These are phyloP conservation scores for Ammopiptanthus mongolicus DNA, from an alignment of 306 rosid genomes.

Conservation along the genomic window DNA sequence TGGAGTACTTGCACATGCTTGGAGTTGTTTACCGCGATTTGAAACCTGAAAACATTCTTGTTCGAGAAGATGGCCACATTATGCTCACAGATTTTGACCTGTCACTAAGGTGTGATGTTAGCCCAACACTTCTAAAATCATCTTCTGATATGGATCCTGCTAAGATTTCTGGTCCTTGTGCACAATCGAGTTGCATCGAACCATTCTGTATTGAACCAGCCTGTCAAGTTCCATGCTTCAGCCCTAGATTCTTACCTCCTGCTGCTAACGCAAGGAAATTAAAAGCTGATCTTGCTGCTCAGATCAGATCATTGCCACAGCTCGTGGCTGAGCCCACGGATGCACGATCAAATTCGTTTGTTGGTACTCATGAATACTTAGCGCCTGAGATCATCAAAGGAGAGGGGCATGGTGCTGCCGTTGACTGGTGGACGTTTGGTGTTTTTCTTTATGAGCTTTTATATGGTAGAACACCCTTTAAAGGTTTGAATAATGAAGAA, in stretches of 20 bases:
- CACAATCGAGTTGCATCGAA: slow-evolving; percentile 62
- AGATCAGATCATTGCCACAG: slow-evolving; percentile 73
- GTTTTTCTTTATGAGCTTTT: slow-evolving; percentile 80
- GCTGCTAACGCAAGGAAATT: slow-evolving; percentile 56
- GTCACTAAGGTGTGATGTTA: slow-evolving; percentile 72
- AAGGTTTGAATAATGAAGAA: slow-evolving; percentile 69
- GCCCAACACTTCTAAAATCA: slow-evolving; percentile 65
- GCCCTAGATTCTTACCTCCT: slow-evolving; percentile 69
- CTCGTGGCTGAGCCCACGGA: slow-evolving; percentile 87
- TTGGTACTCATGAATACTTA: slow-evolving; percentile 88
- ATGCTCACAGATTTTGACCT: slow-evolving; percentile 93
- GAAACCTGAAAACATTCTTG: slow-evolving; percentile 89
- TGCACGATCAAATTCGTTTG: slow-evolving; percentile 86
- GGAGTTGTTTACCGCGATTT: slow-evolving; percentile 86
- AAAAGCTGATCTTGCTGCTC: slow-evolving; percentile 48
- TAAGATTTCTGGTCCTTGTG: slow-evolving; percentile 60
- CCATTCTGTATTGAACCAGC: slow-evolving; percentile 79
- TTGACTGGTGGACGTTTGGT: slow-evolving; percentile 98
- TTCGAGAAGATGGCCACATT: slow-evolving; percentile 87
- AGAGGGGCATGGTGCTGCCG: slow-evolving; percentile 91
- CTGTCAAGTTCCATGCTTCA: slow-evolving; percentile 83
- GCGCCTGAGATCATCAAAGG: slow-evolving; percentile 94
- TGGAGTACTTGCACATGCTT: slow-evolving; percentile 93
- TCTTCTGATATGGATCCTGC: slow-evolving; percentile 50
- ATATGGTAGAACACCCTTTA: slow-evolving; percentile 79